Evolutionary conservation across 805 yeast species (phyloP).

Genomic region (Yamadazyma laniorum): DNA sequence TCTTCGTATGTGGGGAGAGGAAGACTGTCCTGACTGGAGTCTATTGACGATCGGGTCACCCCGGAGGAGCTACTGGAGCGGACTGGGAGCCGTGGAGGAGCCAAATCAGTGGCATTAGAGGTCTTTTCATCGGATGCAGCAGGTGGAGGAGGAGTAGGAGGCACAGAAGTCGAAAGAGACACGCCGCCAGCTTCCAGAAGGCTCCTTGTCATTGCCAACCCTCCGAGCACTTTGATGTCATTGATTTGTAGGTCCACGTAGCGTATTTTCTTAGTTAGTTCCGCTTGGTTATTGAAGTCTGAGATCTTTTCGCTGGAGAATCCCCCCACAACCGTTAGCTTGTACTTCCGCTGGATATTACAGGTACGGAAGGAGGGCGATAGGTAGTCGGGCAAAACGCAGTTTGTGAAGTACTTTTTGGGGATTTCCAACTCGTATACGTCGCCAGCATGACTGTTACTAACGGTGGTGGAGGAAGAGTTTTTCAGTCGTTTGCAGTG

Average conservation of each 20-base stretch:
- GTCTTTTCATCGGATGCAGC: neutral
- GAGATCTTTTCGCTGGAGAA: conserved; percentile 24
- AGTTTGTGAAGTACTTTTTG: conserved; percentile 32
- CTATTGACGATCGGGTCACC: neutral
- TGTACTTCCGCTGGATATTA: conserved; percentile 44
- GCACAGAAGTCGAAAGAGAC: conserved; percentile 11
- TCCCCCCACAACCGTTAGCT: conserved; percentile 21
- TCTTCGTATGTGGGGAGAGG: conserved; percentile 39
- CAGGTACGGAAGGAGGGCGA: conserved; percentile 59
- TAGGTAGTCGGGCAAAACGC: conserved; percentile 45
- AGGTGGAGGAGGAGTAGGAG: neutral
- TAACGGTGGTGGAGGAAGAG: conserved; percentile 20
- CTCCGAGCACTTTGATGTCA: conserved; percentile 35
- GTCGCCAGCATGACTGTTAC: conserved; percentile 1
- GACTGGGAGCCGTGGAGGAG: conserved; percentile 7
- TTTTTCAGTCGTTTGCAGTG: conserved; percentile 27
- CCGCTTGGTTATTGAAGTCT: conserved; percentile 20
- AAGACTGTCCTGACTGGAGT: conserved; percentile 9
- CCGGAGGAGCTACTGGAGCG: neutral
- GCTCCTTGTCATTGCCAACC: conserved; percentile 23
- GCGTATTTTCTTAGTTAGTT: conserved; percentile 20
- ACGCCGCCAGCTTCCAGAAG: conserved; percentile 9
- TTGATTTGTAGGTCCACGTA: conserved; percentile 31
- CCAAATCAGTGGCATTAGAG: neutral
- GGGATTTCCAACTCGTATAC: conserved; percentile 47